Evolutionary conservation across 257 asterid species (phyloP).

Genomic region (Solanum etuberosum): DNA sequence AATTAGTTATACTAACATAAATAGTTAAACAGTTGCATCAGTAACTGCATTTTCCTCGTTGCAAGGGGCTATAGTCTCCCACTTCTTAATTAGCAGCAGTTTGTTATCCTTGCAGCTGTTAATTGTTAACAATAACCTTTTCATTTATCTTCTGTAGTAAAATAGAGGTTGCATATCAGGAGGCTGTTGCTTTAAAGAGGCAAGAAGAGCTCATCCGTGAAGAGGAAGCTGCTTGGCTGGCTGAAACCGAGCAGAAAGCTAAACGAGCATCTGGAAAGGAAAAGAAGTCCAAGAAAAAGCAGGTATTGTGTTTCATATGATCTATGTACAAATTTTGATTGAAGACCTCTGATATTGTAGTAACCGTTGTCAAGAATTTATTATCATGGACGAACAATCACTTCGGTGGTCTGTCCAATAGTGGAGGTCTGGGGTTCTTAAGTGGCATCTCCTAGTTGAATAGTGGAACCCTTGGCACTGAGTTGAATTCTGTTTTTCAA

Average conservation of each 20-base stretch:
- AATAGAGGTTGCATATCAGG: slow-evolving; percentile 91
- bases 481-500: background rate
- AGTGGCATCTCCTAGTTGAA: background rate
- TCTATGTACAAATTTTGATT: slow-evolving; percentile 28
- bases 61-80: background rate
- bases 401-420: background rate
- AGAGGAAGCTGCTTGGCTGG: slow-evolving; percentile 89
- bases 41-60: background rate
- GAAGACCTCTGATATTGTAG: slow-evolving; percentile 9
- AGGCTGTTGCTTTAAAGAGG: slow-evolving; percentile 81
- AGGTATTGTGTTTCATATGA: slow-evolving; percentile 29
- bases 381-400: background rate
- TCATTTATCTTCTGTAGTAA: slow-evolving; percentile 33
- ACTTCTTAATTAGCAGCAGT: background rate
- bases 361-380: background rate
- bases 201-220: slow-evolving; percentile 97
- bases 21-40: background rate
- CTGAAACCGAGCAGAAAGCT: slow-evolving; percentile 62
- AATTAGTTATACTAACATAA: background rate
- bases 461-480: background rate
- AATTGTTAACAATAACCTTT: background rate
- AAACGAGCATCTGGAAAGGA: slow-evolving; percentile 58
- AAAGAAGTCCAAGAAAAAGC: slow-evolving; percentile 54
- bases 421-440: background rate
- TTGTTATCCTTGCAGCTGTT: background rate